phyloP scores from a whole-genome alignment of 108 stramenopile species.

The Cyclotella baltica region DNA sequence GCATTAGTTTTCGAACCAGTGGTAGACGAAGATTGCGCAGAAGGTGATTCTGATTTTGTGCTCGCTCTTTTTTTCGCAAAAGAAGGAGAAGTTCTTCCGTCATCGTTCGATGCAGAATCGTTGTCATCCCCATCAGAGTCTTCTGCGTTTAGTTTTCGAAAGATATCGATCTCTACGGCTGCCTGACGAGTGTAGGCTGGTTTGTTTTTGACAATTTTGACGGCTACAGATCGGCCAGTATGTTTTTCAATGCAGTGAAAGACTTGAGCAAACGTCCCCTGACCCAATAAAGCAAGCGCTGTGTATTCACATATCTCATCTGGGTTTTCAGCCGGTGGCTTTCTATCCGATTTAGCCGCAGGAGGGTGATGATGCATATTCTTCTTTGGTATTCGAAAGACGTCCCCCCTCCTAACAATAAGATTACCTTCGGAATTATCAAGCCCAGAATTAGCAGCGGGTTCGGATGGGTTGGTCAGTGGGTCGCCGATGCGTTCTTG shows the following conservation, averaged over 20 bases:
- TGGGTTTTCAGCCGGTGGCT: slow-evolving; percentile 2
- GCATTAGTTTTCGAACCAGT: slow-evolving; percentile 24
- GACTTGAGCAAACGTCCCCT: slow-evolving; percentile 98
- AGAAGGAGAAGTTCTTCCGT: slow-evolving; percentile 9
- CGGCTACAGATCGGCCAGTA: slow-evolving; percentile 81
- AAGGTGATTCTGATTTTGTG: slow-evolving; percentile 16
- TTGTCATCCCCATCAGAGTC: slow-evolving; percentile 27
- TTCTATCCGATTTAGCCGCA: not conserved
- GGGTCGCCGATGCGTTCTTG: slow-evolving; percentile 60
- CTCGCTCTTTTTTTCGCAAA: no score
- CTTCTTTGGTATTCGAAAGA: slow-evolving; percentile 58
- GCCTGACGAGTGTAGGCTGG: slow-evolving; percentile 95
- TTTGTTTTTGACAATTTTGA: slow-evolving; percentile 98
- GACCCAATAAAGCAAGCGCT: slow-evolving; percentile 85
- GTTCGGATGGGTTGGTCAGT: slow-evolving; percentile 76
- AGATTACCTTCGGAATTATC: slow-evolving; percentile 87
- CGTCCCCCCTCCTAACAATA: slow-evolving; percentile 73
- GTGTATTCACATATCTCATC: slow-evolving; percentile 49
- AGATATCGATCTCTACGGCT: slow-evolving; percentile 92
- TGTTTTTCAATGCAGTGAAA: slow-evolving; percentile 80
- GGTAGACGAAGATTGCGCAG: slow-evolving; percentile 6
- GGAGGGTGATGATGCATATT: slow-evolving; percentile 52
- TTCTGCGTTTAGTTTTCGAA: slow-evolving; percentile 59
- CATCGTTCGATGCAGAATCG: slow-evolving; percentile 14
- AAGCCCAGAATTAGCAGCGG: slow-evolving; percentile 65